Conservation (phyloP, 331 rosid species). For the Cucumis variabilis region DNA sequence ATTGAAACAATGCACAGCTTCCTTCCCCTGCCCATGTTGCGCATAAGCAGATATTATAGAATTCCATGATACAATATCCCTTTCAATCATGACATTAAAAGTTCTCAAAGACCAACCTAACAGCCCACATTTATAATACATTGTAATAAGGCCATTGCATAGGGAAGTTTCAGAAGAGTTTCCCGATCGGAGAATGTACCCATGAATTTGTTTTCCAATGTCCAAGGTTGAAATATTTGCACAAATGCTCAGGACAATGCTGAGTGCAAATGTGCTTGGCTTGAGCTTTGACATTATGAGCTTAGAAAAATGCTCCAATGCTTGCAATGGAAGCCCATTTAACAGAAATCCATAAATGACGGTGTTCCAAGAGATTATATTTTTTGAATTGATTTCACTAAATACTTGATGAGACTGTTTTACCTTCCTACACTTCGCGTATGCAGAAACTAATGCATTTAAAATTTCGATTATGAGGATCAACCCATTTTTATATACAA, state of each 20-base stretch:
- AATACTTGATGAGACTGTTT: conserved; percentile 59
- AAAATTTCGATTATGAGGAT: conserved; percentile 48
- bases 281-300: conserved; percentile 53
- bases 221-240: conserved; percentile 61
- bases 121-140: conserved; percentile 80
- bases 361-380: conserved; percentile 76
- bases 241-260: conserved; percentile 71
- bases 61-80: conserved; percentile 79
- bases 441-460: conserved; percentile 73
- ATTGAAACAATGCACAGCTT: conserved; percentile 61
- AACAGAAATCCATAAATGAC: conserved; percentile 63
- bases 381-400: conserved; percentile 45
- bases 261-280: conserved; percentile 66
- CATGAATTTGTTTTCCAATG: conserved; percentile 75
- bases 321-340: conserved; percentile 59
- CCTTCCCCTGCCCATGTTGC: conserved; percentile 78
- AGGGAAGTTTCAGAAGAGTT: conserved; percentile 51
- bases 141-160: conserved; percentile 65
- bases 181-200: conserved; percentile 54
- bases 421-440: conserved; percentile 56
- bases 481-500: conserved; percentile 58
- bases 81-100: conserved; percentile 57
- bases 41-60: conserved; percentile 78
- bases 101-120: conserved; percentile 62
- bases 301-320: conserved; percentile 56